Base-by-base conservation (phyloP, 1,284 basidiomycete species). In the Mycosarcoma mackinlayi region DNA sequence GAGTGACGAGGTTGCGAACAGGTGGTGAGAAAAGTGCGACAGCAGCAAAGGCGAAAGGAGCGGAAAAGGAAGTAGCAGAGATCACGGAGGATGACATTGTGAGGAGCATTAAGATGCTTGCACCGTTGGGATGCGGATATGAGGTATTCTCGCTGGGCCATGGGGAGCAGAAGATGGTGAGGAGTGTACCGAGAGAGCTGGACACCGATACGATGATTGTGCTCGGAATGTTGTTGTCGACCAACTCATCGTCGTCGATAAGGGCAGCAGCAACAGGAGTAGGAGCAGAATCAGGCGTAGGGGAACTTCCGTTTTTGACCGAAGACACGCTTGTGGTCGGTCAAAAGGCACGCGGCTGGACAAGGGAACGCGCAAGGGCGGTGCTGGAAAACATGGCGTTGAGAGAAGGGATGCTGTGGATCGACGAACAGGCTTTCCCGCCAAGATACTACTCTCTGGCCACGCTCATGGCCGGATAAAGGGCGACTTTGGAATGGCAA, bases 331-430 rank as follows among this genome's bases (percentile, higher is more conserved):
- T 89, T 0, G 90, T 90, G n/a, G 27, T 85, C 28, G 83, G 93
- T 18, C 86, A 89, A 30, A 81, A 83, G 25, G 82, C 85, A n/a
- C 37, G 48, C 1, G 89, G 88, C 4, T 98, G 95, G 95, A 87
- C 88, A 0, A 82, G 86, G 34, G 90, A 91, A 18, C 86, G 94
- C 25, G 90, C 92, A 1, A 85, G 86, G 34, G 87, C 89, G 5
- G 93, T 91, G 2, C 83, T 98, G 75, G 90, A 93, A 66, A 93
- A 94, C 73, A 94, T 95, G 88, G 86, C 93, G 13, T 86, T 93
- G 73, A 86, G 90, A 30, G 94, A 98, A 73, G 95, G 94, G 0
- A 85, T 96, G 38, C 93, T 93, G 52, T 99, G 95, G 95, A 82
- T 98, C 30, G 95, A 98, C 80, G 89, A 91, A 37, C 92, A 94